Evolutionary conservation across 2,329 filamentous ascomycete genomes (phyloP), one percentile per base, ranked within the genome.

Genomic region (Sporothrix variecibatus): DNA sequence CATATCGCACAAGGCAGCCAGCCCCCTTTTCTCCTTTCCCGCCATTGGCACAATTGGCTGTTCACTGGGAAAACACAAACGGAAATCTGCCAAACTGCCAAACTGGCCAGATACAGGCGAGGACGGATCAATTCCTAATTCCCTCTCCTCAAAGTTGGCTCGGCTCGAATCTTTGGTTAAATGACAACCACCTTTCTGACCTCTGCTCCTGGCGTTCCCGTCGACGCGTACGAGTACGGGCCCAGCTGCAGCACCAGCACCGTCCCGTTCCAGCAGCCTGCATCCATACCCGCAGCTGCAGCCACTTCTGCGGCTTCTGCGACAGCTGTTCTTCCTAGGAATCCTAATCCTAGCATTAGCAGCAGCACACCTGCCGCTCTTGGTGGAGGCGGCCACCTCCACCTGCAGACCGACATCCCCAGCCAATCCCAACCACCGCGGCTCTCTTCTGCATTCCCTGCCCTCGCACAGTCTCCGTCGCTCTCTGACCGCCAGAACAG

Each of bases 111-210:
- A 34, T 34, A 34, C 20, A 51, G 58, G 46, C 71, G 58, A 72
- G 71, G 53, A 28, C 71, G 60, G 71, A 56, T 56, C 71, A 73
- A 69, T 74, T 71, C 31, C 17, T 15, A 49, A 49, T 20, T 49
- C 69, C 56, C 53, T 56, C 46, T 20, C 26, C 34, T 40, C 15
- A 38, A 56, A 34, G 23, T 46, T 70, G 73, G 70, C 51, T 72
- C 73, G 69, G 70, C 70, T 69, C 71, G 71, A 71, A 71, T 43
- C 58, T 49, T 49, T 71, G 69, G 72, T 70, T 74, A 73, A 76
- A 76, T 74, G 74, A 74, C 75, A 58, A 64, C 71, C 65, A 20
- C 72, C 58, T 38, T 65, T 43, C 51, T 71, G 38, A 40, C 64
- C 64, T 56, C 71, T 49, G 34, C 64, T 53, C 38, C 60, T 7